These are phyloP conservation scores for Asterophora parasitica DNA, from an alignment of 768 basidiomycete species.

Conservation along the genomic window DNA sequence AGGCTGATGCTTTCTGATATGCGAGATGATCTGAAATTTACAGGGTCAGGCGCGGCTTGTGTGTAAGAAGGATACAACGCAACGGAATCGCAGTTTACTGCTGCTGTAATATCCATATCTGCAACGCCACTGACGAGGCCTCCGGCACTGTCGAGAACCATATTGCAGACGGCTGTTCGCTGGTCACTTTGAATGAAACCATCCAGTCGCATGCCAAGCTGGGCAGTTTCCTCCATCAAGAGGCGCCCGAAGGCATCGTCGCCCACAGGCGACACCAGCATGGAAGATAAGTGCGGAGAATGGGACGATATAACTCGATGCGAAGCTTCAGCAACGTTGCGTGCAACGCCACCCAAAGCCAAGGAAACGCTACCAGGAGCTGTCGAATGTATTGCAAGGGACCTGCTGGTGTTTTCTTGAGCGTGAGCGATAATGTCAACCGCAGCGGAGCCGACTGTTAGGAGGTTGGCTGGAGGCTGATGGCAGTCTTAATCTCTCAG, in stretches of 20 bases:
- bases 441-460: constrained; percentile 84
- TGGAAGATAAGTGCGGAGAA: constrained; percentile 31
- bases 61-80: constrained; percentile 8
- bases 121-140: constrained; percentile 82
- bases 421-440: constrained; percentile 77
- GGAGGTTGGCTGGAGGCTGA: constrained; percentile 41
- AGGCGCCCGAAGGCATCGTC: constrained; percentile 72
- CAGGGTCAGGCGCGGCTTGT: background rate
- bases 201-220: constrained; percentile 76
- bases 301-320: constrained; percentile 51
- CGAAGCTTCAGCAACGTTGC: constrained; percentile 93
- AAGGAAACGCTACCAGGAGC: constrained; percentile 71
- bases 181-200: constrained; percentile 46
- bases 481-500: constrained; percentile 1
- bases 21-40: constrained; percentile 41
- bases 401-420: constrained; percentile 25
- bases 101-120: constrained; percentile 75
- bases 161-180: constrained; percentile 80
- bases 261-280: constrained; percentile 76
- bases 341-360: constrained; percentile 83
- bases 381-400: constrained; percentile 57
- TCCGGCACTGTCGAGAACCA: constrained; percentile 71
- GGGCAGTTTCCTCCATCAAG: constrained; percentile 49
- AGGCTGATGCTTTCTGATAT: constrained; percentile 48
- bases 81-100: constrained; percentile 44